A percentile compares a stretch with the other conserved stretches of the same genome.
phyloP scores from a whole-genome alignment of 179 eudicot genomes.

The Heliamphora ciliata region DNA sequence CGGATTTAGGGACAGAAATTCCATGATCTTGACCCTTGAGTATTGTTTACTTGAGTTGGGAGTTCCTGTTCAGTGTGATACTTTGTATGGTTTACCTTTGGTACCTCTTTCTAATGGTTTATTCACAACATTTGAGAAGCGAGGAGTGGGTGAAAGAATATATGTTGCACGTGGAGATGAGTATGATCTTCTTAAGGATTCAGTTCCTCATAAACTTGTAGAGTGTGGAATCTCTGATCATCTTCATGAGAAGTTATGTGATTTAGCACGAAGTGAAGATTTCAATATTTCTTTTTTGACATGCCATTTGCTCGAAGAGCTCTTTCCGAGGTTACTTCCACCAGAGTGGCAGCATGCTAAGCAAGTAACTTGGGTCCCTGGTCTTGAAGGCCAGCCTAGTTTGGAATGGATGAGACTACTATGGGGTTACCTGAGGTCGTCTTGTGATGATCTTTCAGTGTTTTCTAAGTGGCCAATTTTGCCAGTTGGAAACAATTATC shows the following conservation, averaged over 20 bases:
- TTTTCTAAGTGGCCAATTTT: conserved; percentile 94
- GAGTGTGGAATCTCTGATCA: conserved; percentile 60
- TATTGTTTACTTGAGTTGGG: conserved; percentile 79
- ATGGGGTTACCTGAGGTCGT: conserved; percentile 68
- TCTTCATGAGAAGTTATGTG: conserved; percentile 64
- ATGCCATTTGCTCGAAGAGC: conserved; percentile 73
- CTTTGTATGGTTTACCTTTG: conserved; percentile 75
- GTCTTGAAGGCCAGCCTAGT: conserved; percentile 68
- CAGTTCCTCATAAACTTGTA: conserved; percentile 70
- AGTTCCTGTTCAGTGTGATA: conserved; percentile 48
- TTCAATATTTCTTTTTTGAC: conserved; percentile 75
- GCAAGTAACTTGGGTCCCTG: conserved; percentile 79
- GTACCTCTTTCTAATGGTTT: conserved; percentile 86
- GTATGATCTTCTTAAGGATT: conserved; percentile 76
- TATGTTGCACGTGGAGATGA: conserved; percentile 67
- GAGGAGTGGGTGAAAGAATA: conserved; percentile 66
- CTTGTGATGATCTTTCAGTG: conserved; percentile 67
- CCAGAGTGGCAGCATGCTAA: conserved; percentile 83
- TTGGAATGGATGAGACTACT: conserved; percentile 81
- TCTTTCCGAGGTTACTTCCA: conserved; percentile 71
- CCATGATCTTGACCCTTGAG: conserved; percentile 71
- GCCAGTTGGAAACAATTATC: conserved; percentile 74
- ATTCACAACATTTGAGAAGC: conserved; percentile 61
- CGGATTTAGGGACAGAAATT: conserved; percentile 62
- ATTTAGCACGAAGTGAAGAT: conserved; percentile 63